Evolutionary conservation across 352 stramenopile genomes (phyloP).

Genomic region (Globisporangium acanthophoron): DNA sequence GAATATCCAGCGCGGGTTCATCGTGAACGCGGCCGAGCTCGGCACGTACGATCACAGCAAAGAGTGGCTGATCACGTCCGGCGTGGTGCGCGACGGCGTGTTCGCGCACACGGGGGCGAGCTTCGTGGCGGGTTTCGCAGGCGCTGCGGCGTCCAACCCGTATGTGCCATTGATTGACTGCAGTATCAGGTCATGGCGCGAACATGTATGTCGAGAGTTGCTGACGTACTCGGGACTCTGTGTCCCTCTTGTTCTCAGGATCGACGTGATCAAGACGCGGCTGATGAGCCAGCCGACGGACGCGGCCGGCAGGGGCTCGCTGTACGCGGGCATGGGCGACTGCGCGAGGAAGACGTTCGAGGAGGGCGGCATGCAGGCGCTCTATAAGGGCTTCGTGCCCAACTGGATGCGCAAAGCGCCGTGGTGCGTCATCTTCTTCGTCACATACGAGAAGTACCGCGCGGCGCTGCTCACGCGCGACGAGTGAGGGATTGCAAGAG

Average conservation of each 20-base stretch:
- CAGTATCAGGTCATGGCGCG: not conserved
- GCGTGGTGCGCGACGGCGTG: slow-evolving; percentile 52
- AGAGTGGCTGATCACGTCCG: slow-evolving; percentile 60
- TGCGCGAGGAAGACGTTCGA: slow-evolving; percentile 65
- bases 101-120: slow-evolving; percentile 71
- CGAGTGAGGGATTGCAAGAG: slow-evolving; percentile 14
- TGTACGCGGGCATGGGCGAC: slow-evolving; percentile 70
- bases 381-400: slow-evolving; percentile 85
- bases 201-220: not conserved
- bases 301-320: slow-evolving; percentile 33
- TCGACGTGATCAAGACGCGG: slow-evolving; percentile 83
- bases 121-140: slow-evolving; percentile 70
- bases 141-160: slow-evolving; percentile 69
- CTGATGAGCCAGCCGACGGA: slow-evolving; percentile 80
- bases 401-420: slow-evolving; percentile 87
- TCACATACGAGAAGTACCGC: slow-evolving; percentile 82
- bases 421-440: slow-evolving; percentile 86
- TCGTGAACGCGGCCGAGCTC: slow-evolving; percentile 83
- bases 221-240: not conserved
- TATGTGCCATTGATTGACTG: slow-evolving; percentile 12
- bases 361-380: slow-evolving; percentile 53
- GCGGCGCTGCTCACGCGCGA: slow-evolving; percentile 26
- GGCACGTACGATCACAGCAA: slow-evolving; percentile 87
- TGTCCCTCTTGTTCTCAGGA: slow-evolving; percentile 18
- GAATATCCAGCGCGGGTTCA: slow-evolving; percentile 83